Evolutionary conservation across 306 rosid genomes (phyloP).

Genomic region (Begonia peltatifolia): DNA sequence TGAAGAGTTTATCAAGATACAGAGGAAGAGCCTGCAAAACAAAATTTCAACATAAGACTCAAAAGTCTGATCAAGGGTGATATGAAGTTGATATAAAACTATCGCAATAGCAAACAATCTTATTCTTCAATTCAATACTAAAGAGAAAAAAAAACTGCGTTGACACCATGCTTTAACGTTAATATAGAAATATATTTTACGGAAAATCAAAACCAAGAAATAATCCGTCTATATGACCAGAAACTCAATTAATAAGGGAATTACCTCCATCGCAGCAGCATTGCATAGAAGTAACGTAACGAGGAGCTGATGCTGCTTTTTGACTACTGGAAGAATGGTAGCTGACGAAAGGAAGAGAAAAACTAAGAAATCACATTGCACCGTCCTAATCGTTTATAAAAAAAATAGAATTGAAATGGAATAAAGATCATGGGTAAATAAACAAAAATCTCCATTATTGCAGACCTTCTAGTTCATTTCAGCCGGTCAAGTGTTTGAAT

Average conservation of each 20-base stretch:
- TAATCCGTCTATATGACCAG: not conserved
- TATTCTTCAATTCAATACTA: too few species aligned
- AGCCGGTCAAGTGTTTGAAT: too few species aligned
- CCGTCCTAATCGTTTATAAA: too few species aligned
- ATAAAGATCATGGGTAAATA: too few species aligned
- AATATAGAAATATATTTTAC: not conserved
- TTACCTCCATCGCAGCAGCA: slow-evolving; percentile 87
- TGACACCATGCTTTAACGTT: too few species aligned
- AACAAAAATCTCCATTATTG: too few species aligned
- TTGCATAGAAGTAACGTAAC: slow-evolving; percentile 91
- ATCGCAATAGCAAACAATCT: not conserved
- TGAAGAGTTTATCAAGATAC: slow-evolving; percentile 79
- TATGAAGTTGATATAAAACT: not conserved
- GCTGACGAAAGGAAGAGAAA: slow-evolving; percentile 28
- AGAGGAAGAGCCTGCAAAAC: slow-evolving; percentile 79
- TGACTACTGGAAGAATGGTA: slow-evolving; percentile 75
- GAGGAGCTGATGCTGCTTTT: slow-evolving; percentile 90
- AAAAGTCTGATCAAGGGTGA: too few species aligned
- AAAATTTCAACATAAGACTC: slow-evolving; percentile 3
- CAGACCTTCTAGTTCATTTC: too few species aligned
- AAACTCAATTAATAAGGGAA: not conserved
- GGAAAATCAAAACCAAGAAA: not conserved
- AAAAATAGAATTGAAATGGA: too few species aligned
- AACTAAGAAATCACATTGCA: not conserved
- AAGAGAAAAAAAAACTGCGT: too few species aligned